Evolutionary conservation across 164 flowering plant genomes (phyloP), one percentile per base, ranked within the genome.

Genomic region (Chimonanthus salicifolius): DNA sequence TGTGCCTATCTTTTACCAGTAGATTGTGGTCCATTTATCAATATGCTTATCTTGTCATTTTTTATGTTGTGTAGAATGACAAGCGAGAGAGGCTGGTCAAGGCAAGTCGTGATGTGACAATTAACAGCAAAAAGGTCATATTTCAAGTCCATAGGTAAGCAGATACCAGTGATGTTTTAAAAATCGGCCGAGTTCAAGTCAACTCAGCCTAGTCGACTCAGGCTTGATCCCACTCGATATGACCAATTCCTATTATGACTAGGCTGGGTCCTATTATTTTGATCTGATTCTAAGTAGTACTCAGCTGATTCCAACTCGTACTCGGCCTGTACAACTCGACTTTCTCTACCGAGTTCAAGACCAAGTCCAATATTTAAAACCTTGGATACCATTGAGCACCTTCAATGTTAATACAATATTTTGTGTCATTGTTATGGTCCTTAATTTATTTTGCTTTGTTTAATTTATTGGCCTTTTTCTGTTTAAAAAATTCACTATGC

Each of bases 111-210:
- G 98, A 94, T 84, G 83, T 94, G 67, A 92, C 97, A 58, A 89
- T 92, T 70, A 89, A 92, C 81, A 94, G 98, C 86, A 94, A 94
- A 80, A 94, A 92, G 79, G 98, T 94, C 74, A 94, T 94, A 72
- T 94, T 92, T 83, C 97, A 92, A 78, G 97, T 94, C 68, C 98
- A 94, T 80, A 92, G 98, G 98, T 92, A 82, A 77, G 62, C 69
- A 3, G 11, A 13, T 47, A 9, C 16, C 49, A 8, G 47, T 4
- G 6, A 1, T 58, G 43, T 16, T 58, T 16, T 5, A 58, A 15
- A 6, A 2, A 11, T 13, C 6, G 4, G 15, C 1, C 33, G 33
- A 33, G 33, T 33, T 33, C 33, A 33, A 33, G 33, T 33, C 33
- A 33, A 33, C 33, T 33, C 33, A 1, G 33, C 33, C 33, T 33